Evolutionary conservation across 2,329 filamentous ascomycete genomes (phyloP).

Genomic region (Fusarium protoensiforme): DNA sequence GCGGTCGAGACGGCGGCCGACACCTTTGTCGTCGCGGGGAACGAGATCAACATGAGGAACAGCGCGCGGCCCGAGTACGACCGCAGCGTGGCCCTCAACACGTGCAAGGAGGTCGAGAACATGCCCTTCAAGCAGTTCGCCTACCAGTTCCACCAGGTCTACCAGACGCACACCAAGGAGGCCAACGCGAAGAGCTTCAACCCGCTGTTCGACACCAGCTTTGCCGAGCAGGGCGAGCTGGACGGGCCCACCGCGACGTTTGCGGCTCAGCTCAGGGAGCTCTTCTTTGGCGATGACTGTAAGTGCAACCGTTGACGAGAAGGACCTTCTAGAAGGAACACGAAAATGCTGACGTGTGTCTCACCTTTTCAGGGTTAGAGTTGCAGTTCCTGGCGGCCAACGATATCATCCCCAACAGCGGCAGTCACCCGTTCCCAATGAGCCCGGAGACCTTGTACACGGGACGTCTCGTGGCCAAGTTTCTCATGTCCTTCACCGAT

Average conservation of each 20-base stretch:
- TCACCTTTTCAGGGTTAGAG: constrained; percentile 46
- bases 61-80: constrained; percentile 50
- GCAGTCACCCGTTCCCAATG: constrained; percentile 58
- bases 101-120: constrained; percentile 65
- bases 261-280: constrained; percentile 56
- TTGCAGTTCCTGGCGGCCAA: constrained; percentile 58
- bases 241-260: constrained; percentile 59
- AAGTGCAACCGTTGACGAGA: constrained; percentile 42
- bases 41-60: constrained; percentile 59
- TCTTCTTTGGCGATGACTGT: constrained; percentile 59
- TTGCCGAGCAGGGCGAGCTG: constrained; percentile 56
- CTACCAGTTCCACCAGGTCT: constrained; percentile 69
- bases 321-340: constrained; percentile 16
- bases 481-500: constrained; percentile 65
- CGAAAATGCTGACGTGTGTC: constrained; percentile 30
- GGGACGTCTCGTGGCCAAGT: constrained; percentile 64
- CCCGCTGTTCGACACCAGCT: constrained; percentile 60
- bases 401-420: constrained; percentile 57
- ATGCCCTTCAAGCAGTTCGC: constrained; percentile 70
- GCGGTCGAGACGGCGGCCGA: constrained; percentile 64
- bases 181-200: constrained; percentile 63
- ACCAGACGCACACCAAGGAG: constrained; percentile 66
- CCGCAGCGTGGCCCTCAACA: constrained; percentile 57
- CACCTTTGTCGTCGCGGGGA: constrained; percentile 61
- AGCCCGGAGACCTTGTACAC: constrained; percentile 63